phyloP scores from a whole-genome alignment of 768 basidiomycete genomes.

The Cystobasidium onofrii region DNA sequence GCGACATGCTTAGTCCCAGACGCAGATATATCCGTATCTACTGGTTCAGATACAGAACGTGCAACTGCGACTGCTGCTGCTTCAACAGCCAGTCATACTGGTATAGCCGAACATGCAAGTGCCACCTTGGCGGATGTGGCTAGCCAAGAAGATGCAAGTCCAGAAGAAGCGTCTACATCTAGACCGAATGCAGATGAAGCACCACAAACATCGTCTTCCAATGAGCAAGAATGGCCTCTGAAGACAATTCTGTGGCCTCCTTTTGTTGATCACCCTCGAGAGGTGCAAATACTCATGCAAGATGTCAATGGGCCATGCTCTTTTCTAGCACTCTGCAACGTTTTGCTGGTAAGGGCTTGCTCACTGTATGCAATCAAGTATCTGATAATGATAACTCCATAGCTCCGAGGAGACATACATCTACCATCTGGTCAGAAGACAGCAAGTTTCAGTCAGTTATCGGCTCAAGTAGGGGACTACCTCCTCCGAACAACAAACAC shows the following conservation, averaged over 20 bases:
- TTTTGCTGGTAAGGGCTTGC: slow-evolving; percentile 37
- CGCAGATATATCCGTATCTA: too few relatives aligned
- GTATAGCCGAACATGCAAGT: too few relatives aligned
- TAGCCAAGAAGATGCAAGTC: too few relatives aligned
- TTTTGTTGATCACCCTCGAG: not conserved
- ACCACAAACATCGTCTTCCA: too few relatives aligned
- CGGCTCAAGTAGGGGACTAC: slow-evolving; percentile 73
- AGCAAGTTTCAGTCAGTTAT: slow-evolving; percentile 76
- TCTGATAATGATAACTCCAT: slow-evolving; percentile 47
- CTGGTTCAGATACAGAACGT: too few relatives aligned
- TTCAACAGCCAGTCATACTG: too few relatives aligned
- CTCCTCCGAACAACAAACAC: slow-evolving; percentile 53
- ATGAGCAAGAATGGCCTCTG: slow-evolving; percentile 21
- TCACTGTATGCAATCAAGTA: not conserved
- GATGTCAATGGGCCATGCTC: slow-evolving; percentile 64
- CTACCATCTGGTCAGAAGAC: slow-evolving; percentile 57
- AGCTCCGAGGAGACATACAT: slow-evolving; percentile 70
- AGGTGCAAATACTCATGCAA: slow-evolving; percentile 37
- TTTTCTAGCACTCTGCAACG: slow-evolving; percentile 74
- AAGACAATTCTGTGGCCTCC: slow-evolving; percentile 28
- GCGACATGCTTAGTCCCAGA: too few relatives aligned
- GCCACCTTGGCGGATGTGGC: too few relatives aligned
- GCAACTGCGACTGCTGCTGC: too few relatives aligned
- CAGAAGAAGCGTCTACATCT: too few relatives aligned
- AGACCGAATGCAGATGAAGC: not conserved